Evolutionary conservation across 2,329 filamentous ascomycete genomes (phyloP), one percentile per base, ranked within the genome.

Genomic region (Penicillium sp.): DNA sequence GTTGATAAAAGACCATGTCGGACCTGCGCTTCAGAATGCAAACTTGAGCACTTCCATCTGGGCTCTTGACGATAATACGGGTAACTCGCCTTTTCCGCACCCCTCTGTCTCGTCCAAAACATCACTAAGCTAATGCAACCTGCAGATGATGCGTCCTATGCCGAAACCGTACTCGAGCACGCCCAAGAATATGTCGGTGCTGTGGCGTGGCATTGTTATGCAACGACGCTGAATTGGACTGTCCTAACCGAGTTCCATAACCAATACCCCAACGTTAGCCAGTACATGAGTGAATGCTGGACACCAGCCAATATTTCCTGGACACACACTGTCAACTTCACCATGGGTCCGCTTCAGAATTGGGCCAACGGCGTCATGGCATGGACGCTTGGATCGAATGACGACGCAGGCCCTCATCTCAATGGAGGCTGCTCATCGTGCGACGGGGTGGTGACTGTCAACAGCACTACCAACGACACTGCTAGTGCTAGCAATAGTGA

Each of bases 221-320:
- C 68, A 0, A 60, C 63, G 16, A 63, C 70, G 33, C 68, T 72
- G 20, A 61, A 71, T 51, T 70, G 68, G 66, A 64, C 60, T 2
- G 71, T 74, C 4, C 63, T 74, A n/a, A 67, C 63, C 12, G 60
- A 70, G 47, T 72, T 75, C 58, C 65, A 71, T 56, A 58, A 64
- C 43, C 60, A 60, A 28, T 72, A 68, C 49, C 69, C 71, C 0
- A 62, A 65, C 7, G 63, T 64, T 1, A 65, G 65, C 5, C 72
- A 75, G 51, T 74, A 73, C 60, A 74, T 75, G 72, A 74, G 70
- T 6, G 72, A 75, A 60, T 75, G 72, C 61, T 71, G 68, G 61
- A 72, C 65, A 8, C 66, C 66, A 0, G 62, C 59, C 4, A 61
- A 62, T 1, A 61, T 62, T 9, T 55, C 59, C 30, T 67, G 65